Conservation (phyloP, 1,139 yeast species). For the Candida sanyaensis region DNA sequence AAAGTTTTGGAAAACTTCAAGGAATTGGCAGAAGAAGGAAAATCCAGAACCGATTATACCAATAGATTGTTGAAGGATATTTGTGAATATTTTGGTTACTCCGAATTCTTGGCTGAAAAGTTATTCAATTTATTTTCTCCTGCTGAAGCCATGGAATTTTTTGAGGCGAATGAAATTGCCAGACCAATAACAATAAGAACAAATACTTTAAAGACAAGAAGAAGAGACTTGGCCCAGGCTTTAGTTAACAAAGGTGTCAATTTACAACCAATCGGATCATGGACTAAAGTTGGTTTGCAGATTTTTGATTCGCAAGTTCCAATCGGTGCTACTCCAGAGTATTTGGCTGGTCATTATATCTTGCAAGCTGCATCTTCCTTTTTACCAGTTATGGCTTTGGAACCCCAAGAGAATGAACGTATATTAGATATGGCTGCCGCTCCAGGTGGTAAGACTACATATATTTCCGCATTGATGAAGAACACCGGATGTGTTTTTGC, state of each 20-base stretch:
- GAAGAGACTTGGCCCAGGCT: constrained; percentile 94
- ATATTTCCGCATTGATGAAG: constrained; percentile 94
- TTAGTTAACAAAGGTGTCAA: constrained; percentile 96
- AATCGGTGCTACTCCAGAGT: constrained; percentile 99
- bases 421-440: constrained; percentile 99
- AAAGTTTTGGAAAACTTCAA: constrained; percentile 94
- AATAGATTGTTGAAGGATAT: constrained; percentile 81
- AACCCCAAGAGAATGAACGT: constrained; percentile 95
- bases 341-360: constrained; percentile 95
- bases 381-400: constrained; percentile 96
- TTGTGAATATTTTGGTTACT: constrained; percentile 93
- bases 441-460: constrained; percentile 99
- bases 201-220: constrained; percentile 89
- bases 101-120: constrained; percentile 92
- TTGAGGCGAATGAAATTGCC: constrained; percentile 96
- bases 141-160: constrained; percentile 95
- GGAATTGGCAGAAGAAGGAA: constrained; percentile 81
- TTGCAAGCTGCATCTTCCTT: constrained; percentile 98
- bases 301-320: constrained; percentile 98
- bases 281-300: constrained; percentile 98
- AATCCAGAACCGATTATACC: constrained; percentile 78
- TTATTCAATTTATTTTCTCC: constrained; percentile 89
- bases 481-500: constrained; percentile 98
- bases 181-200: constrained; percentile 97
- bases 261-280: constrained; percentile 92